A percentile compares a stretch with the other conserved stretches of the same genome.
phyloP scores from a whole-genome alignment of 1,139 yeast species.

The Suhomyces wounanorum region DNA sequence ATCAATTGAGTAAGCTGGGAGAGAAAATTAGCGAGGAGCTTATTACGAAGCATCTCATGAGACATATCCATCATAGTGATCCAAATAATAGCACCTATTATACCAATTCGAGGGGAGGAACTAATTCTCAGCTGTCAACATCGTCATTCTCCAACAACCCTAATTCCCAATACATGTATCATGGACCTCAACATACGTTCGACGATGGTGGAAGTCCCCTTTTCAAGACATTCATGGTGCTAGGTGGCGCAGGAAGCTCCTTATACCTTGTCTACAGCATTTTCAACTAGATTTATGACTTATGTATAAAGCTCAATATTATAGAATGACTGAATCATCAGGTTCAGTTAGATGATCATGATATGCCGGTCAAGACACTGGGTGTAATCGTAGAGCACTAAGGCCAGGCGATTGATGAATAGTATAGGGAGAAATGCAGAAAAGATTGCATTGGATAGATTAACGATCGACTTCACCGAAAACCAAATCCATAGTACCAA shows the following conservation, averaged over 20 bases:
- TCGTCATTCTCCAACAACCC: constrained; percentile 3
- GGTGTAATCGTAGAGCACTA: constrained; percentile 1
- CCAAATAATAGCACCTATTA: constrained; percentile 8
- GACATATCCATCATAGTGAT: constrained; percentile 32
- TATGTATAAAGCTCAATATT: constrained; percentile 9
- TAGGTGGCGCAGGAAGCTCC: constrained; percentile 38
- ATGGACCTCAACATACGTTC: constrained; percentile 25
- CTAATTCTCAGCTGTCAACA: not conserved
- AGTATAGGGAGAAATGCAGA: not conserved
- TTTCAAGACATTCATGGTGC: constrained; percentile 25
- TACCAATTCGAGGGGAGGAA: not conserved
- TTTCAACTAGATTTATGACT: constrained; percentile 7
- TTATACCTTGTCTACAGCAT: constrained; percentile 27
- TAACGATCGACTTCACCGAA: constrained; percentile 93
- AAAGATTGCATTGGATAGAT: not conserved
- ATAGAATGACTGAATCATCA: constrained; percentile 8
- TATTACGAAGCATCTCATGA: constrained; percentile 45
- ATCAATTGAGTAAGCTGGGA: constrained; percentile 39
- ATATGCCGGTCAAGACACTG: not conserved
- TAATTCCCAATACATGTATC: constrained; percentile 35
- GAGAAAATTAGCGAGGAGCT: constrained; percentile 42
- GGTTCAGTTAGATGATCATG: constrained; percentile 3
- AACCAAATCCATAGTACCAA: constrained; percentile 94
- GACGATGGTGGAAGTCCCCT: constrained; percentile 21
- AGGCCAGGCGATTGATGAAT: constrained; percentile 1